Evolutionary conservation across 2,329 filamentous ascomycete species (phyloP).

Genomic region (Pestalotiopsis sp.): DNA sequence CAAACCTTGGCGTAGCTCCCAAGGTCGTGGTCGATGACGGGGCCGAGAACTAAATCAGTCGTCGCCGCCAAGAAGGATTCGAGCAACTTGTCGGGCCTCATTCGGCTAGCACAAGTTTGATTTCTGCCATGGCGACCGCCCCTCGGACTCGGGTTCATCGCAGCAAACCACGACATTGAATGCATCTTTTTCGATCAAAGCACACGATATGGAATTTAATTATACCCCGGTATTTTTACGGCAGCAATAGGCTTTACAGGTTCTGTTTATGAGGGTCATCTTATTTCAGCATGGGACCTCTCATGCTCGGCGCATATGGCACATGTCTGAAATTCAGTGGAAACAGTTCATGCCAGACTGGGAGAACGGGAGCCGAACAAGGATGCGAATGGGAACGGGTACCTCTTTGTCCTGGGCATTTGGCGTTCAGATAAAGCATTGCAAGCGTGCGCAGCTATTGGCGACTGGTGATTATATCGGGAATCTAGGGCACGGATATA

Average conservation of each 20-base stretch:
- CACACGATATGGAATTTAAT: background rate
- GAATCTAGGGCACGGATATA: no score
- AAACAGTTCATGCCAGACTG: background rate
- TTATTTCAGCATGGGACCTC: background rate
- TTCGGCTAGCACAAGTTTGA: background rate
- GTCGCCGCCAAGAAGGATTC: background rate
- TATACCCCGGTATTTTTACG: background rate
- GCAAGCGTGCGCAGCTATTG: background rate
- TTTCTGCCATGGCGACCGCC: background rate
- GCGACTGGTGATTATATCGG: background rate
- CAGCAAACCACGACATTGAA: background rate
- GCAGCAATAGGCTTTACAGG: slow-evolving; percentile 9
- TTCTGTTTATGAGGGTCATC: slow-evolving; percentile 1
- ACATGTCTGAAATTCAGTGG: slow-evolving; percentile 5
- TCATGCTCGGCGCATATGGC: slow-evolving; percentile 1
- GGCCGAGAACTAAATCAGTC: background rate
- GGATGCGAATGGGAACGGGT: background rate
- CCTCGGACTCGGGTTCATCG: background rate
- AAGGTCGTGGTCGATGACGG: slow-evolving; percentile 7
- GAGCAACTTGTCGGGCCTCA: background rate
- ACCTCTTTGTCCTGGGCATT: background rate
- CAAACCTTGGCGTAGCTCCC: background rate
- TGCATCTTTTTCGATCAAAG: background rate
- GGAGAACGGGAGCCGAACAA: background rate
- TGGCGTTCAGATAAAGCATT: background rate